Percentiles rank a stretch among this genome's conserved stretches.
phyloP scores from a whole-genome alignment of 108 stramenopile genomes.

The Skeletonema costatum region DNA sequence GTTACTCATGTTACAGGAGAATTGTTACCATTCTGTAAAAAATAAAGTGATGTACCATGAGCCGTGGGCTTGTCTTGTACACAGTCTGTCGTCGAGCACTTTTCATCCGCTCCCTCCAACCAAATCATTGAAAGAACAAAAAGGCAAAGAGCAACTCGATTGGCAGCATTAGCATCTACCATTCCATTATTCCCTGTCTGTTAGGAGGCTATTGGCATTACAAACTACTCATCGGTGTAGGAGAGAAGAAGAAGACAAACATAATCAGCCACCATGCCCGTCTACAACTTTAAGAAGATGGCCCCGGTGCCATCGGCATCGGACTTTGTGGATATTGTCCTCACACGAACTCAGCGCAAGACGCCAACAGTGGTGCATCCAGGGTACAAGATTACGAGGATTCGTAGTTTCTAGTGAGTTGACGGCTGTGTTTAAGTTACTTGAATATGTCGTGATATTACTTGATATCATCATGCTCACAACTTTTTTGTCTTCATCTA shows the following conservation, averaged over 20 bases:
- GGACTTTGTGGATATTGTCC: constrained; percentile 97
- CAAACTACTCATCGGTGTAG: not conserved
- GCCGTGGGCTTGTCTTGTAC: too few species aligned
- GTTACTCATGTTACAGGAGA: too few species aligned
- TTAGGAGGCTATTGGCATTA: not conserved
- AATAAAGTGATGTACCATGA: too few species aligned
- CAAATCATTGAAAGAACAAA: not conserved
- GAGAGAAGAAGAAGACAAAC: not conserved
- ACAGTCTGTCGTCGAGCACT: too few species aligned
- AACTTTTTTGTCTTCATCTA: not conserved
- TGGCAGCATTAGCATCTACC: too few species aligned
- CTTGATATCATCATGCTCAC: not conserved
- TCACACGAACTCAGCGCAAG: constrained; percentile 94
- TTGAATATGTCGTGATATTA: not conserved
- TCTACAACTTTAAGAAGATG: constrained; percentile 99
- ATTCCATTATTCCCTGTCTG: not conserved
- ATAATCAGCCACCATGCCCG: constrained; percentile 72
- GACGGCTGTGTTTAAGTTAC: not conserved
- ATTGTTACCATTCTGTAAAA: too few species aligned
- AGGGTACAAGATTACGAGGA: constrained; percentile 97
- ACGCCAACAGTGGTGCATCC: constrained; percentile 99
- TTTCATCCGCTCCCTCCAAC: too few species aligned
- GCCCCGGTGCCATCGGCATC: constrained; percentile 93
- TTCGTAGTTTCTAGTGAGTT: constrained; percentile 96
- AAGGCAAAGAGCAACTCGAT: not conserved